Percentiles rank a stretch among this genome's conserved stretches.
Evolutionary conservation across 495 filamentous ascomycete species (phyloP).

Genomic region (Pseudomonodictys pantanalensis): DNA sequence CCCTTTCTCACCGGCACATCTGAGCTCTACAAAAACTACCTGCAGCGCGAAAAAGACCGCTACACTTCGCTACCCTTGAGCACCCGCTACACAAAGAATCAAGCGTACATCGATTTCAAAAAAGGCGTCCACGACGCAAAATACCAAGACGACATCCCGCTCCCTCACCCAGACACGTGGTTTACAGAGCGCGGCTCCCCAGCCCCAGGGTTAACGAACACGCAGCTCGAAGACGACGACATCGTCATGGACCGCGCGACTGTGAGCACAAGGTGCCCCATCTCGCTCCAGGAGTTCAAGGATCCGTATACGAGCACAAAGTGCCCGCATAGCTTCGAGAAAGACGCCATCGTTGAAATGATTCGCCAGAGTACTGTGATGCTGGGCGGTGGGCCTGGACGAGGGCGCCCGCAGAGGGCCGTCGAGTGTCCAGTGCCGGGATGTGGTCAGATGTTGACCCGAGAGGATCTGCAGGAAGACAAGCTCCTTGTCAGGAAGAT

Average conservation of each 20-base stretch:
- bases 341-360: conserved; percentile 64
- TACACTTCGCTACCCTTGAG: conserved; percentile 36
- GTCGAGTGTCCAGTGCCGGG: conserved; percentile 46
- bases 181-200: conserved; percentile 50
- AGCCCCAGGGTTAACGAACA: conserved; percentile 38
- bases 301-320: conserved; percentile 72
- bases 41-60: conserved; percentile 34
- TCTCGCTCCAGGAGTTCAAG: conserved; percentile 71
- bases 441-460: conserved; percentile 41
- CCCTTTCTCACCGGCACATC: conserved; percentile 24
- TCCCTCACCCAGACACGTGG: conserved; percentile 71
- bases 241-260: conserved; percentile 67
- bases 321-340: conserved; percentile 83
- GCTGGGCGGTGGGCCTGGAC: conserved; percentile 32
- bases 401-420: conserved; percentile 24
- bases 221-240: conserved; percentile 60
- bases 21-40: conserved; percentile 31
- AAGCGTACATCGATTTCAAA: conserved; percentile 77
- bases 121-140: conserved; percentile 72
- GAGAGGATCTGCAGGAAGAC: conserved; percentile 42
- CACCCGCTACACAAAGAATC: conserved; percentile 65
- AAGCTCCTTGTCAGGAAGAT: conserved; percentile 42
- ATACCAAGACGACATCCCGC: conserved; percentile 60
- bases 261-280: conserved; percentile 71
- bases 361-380: conserved; percentile 45